These are phyloP conservation scores for Vitis amurensis DNA, from an alignment of 164 flowering plant genomes.

Conservation along the genomic window DNA sequence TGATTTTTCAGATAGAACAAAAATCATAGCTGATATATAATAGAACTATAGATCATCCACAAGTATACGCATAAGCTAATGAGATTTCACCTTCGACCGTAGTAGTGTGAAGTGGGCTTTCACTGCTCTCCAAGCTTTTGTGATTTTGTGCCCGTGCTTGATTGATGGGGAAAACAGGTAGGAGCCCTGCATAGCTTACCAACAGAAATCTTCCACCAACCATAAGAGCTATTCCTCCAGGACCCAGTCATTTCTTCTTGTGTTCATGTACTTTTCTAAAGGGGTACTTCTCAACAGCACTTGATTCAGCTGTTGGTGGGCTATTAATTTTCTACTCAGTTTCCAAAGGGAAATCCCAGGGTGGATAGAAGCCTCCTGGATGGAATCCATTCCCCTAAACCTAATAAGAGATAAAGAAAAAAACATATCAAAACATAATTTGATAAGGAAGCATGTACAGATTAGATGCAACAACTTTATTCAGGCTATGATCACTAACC, in stretches of 20 bases:
- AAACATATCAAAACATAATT: not conserved
- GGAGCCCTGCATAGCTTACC: constrained; percentile 43
- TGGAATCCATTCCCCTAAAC: constrained; percentile 65
- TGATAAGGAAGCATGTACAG: not conserved
- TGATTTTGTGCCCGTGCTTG: constrained; percentile 20
- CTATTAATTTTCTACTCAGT: constrained; percentile 33
- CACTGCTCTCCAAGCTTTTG: constrained; percentile 18
- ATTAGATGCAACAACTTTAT: not conserved
- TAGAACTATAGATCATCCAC: not conserved
- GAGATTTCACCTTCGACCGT: constrained; percentile 42
- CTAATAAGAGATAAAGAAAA: constrained; percentile 28
- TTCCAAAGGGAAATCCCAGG: constrained; percentile 63
- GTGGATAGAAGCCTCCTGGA: constrained; percentile 38
- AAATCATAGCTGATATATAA: not conserved
- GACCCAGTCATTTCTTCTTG: constrained; percentile 37
- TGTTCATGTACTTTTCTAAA: constrained; percentile 13
- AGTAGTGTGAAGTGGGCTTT: constrained; percentile 31
- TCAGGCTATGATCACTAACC: constrained; percentile 33
- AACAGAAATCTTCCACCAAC: constrained; percentile 51
- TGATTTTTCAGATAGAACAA: too few species aligned
- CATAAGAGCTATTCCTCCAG: constrained; percentile 46
- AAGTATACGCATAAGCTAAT: not conserved
- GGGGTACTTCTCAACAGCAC: constrained; percentile 58
- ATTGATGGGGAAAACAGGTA: constrained; percentile 31
- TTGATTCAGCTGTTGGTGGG: constrained; percentile 58